Evolutionary conservation across 768 basidiomycete genomes (phyloP), one percentile per base, ranked within the genome.

Genomic region (Tricholoma matsutake): DNA sequence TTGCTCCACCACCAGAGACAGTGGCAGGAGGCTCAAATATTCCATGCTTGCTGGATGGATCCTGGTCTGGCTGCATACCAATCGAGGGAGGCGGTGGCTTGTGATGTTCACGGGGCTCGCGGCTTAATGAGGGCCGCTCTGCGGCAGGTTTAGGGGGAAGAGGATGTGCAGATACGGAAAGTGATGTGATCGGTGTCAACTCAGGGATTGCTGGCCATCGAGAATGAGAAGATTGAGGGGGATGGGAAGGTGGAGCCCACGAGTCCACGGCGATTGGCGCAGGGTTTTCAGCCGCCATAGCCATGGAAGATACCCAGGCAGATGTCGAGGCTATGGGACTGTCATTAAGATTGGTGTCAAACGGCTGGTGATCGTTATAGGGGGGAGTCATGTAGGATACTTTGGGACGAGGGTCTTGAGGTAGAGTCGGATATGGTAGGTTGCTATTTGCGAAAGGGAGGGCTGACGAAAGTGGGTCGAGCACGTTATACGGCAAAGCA

Each of bases 41-140:
- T n/a, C 82, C 81, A 62, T 79, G 81, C 61, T 76, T 81, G 63
- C 78, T 78, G 11, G 77, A 71, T 0, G 76, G 74, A 59, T 82
- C 80, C 11, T 71, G 74, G 56, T 83, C 79, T 4, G 75, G 78
- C 53, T 72, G 69, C 76, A 82, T 78, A 11, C 84, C 83, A 45
- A 84, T 83, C 1, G 68, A 52, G 14, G 57, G 63, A 1, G 64
- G 56, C 32, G 66, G 63, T 32, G 65, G 56, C 6, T 55, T 59
- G 56, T 59, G 39, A 18, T 41, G 39, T 43, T 58, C 51, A 53
- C 9, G 16, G 16, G 29, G 51, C 16, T 32, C 51, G 10, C 29
- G 29, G n/a, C 10, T n/a, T 18, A 18, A 8, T 0, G 16, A 18
- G n/a, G 22, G 29, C n/a, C 9, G 56, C 31, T 54, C 39, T 28